Evolutionary conservation across 352 stramenopile species (phyloP), one percentile per base, ranked within the genome.

Genomic region (Pythium rhizo-oryzae): DNA sequence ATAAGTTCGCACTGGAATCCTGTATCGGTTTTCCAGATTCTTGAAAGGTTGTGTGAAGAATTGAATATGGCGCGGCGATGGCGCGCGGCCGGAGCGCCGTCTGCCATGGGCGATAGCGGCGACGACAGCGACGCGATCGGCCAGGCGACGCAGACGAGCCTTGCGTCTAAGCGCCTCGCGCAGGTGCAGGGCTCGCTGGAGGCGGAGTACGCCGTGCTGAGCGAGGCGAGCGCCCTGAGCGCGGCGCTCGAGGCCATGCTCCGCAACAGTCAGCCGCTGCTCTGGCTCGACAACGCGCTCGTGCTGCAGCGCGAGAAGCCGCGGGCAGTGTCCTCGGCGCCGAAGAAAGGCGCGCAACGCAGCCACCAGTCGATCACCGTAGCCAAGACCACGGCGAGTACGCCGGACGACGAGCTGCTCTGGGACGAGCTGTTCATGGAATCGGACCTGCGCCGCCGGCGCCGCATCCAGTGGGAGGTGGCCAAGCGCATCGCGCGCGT

Each of bases 381-480:
- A 37, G 49, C 19, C 19, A 21, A 1, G 1, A 33, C 13, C 54
- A 74, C 9, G 18, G 52, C 12, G 16, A 53, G 13, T 46, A 65
- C 46, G 49, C 21, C 11, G 46, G 30, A 21, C n/a, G 51, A 56
- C 52, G 63, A 62, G 1, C 35, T 50, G 16, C 21, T 23, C 0
- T 28, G 72, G 64, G 61, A 74, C 56, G 61, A 60, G 21, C 37
- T 72, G 15, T 58, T 70, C 59, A 23, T 72, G 24, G 75, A 80
- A 23, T 70, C 74, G 39, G 77, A 73, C 65, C 74, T 71, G 60
- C 65, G 75, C 5, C 76, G 78, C 59, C 80, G 74, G 37, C 64
- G 76, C 0, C 74, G 78, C 19, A 46, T 93, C 56, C 81, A 90
- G 56, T 93, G 82, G 85, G 85, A 93, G 71, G 81, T 93, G 28